These are phyloP conservation scores for Aegilops tauschii DNA, from an alignment of 176 grass and related monocot species.

Conservation along the genomic window DNA sequence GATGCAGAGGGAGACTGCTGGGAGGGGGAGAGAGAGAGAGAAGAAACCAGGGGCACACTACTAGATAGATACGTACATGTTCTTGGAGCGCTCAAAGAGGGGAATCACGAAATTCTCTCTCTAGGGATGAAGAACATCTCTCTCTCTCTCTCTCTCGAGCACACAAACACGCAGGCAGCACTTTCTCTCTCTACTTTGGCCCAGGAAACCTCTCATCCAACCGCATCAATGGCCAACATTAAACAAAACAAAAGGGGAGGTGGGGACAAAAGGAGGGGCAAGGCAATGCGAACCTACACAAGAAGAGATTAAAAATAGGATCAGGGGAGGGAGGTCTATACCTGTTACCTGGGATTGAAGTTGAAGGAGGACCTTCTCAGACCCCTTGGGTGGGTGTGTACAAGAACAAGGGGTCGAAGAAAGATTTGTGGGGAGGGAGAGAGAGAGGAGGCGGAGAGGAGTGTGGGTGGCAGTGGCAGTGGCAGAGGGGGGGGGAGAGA, in stretches of 20 bases:
- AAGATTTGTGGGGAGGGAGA: constrained; percentile 26
- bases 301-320: constrained; percentile 42
- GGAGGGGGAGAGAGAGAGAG: neutral
- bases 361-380: neutral
- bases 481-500: neutral
- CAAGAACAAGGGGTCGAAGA: constrained; percentile 25
- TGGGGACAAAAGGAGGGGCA: constrained; percentile 3
- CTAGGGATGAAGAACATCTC: constrained; percentile 30
- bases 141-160: neutral
- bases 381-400: constrained; percentile 17
- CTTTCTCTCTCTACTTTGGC: constrained; percentile 38
- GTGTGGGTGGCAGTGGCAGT: neutral
- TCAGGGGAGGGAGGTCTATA: constrained; percentile 6
- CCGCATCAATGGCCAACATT: constrained; percentile 37
- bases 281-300: neutral
- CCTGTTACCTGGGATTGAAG: constrained; percentile 31
- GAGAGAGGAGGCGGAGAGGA: neutral
- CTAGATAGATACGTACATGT: constrained; percentile 13
- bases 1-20: neutral
- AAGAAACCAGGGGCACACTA: neutral
- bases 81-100: constrained; percentile 43
- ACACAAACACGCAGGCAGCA: no score
- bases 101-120: constrained; percentile 20
- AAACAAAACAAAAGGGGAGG: constrained; percentile 36
- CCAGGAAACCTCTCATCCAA: constrained; percentile 25